These are phyloP conservation scores for Alopecurus myosuroides DNA, from an alignment of 176 grass and related monocot genomes.

Conservation along the genomic window DNA sequence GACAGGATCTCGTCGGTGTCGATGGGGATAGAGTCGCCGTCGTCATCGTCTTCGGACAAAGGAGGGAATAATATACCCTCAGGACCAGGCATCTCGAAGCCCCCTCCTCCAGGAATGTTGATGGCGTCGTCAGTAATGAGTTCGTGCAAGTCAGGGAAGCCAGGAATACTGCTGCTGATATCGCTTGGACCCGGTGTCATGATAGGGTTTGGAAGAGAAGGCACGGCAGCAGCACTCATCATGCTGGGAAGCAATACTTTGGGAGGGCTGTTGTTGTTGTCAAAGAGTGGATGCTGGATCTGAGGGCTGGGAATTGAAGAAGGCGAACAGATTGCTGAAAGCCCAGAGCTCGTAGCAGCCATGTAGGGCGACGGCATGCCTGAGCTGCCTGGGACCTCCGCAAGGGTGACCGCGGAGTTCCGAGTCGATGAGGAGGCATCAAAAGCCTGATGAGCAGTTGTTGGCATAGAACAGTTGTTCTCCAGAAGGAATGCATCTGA, in stretches of 20 bases:
- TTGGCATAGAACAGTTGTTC: conserved; percentile 58
- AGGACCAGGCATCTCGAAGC: conserved; percentile 51
- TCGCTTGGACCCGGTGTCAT: conserved; percentile 29
- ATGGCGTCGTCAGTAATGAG: conserved; percentile 38
- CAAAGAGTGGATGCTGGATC: conserved; percentile 41
- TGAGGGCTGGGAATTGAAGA: conserved; percentile 40
- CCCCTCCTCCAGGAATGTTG: conserved; percentile 38
- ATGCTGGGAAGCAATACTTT: conserved; percentile 33
- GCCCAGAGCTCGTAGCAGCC: conserved; percentile 44
- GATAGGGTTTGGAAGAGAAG: conserved; percentile 44
- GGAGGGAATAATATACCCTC: conserved; percentile 52
- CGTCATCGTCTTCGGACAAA: conserved; percentile 42
- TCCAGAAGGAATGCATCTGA: conserved; percentile 52
- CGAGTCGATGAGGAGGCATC: conserved; percentile 45
- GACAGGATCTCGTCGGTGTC: conserved; percentile 64
- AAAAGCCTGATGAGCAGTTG: conserved; percentile 43
- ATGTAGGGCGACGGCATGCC: conserved; percentile 35
- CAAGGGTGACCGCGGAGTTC: conserved; percentile 78
- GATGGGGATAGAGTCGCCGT: conserved; percentile 54
- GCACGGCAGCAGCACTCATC: conserved; percentile 16
- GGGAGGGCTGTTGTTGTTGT: neutral
- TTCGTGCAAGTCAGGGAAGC: conserved; percentile 56
- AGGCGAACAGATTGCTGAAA: conserved; percentile 58
- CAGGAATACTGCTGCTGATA: conserved; percentile 28
- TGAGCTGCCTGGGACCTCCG: conserved; percentile 55